A percentile compares a stretch with the other conserved stretches of the same genome.
Conservation (phyloP, 2,329 filamentous ascomycete species). For the Sporothrix protearum region DNA sequence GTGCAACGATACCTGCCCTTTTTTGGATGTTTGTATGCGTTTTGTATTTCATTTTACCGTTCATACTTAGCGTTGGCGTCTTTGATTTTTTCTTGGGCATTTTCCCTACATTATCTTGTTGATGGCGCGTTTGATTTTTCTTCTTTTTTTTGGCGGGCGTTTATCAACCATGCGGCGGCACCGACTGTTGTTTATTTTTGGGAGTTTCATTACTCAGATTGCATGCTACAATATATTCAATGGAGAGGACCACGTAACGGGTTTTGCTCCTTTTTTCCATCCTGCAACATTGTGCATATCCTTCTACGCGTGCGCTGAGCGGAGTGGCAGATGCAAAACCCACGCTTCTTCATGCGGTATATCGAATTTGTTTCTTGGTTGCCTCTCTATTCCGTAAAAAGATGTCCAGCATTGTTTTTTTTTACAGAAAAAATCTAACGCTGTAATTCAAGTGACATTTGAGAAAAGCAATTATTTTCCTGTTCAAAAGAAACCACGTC, state of each 20-base stretch:
- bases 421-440: too few relatives aligned
- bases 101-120: not conserved
- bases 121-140: not conserved
- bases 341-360: too few relatives aligned
- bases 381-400: too few relatives aligned
- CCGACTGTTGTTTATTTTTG: not conserved
- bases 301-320: too few relatives aligned
- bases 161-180: not conserved
- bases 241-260: not conserved
- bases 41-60: not conserved
- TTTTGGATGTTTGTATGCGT: not conserved
- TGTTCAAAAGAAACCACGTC: too few relatives aligned
- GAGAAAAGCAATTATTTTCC: too few relatives aligned
- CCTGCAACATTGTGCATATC: too few relatives aligned
- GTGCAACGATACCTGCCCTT: conserved; percentile 20
- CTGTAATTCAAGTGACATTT: too few relatives aligned
- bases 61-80: conserved; percentile 6
- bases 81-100: not conserved
- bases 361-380: too few relatives aligned
- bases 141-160: not conserved
- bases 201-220: not conserved
- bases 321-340: too few relatives aligned
- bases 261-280: not conserved
- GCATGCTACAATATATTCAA: not conserved
- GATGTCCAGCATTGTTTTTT: too few relatives aligned